Base-by-base conservation (phyloP, 257 asterid species). In the Ajuga chamaepitys region DNA sequence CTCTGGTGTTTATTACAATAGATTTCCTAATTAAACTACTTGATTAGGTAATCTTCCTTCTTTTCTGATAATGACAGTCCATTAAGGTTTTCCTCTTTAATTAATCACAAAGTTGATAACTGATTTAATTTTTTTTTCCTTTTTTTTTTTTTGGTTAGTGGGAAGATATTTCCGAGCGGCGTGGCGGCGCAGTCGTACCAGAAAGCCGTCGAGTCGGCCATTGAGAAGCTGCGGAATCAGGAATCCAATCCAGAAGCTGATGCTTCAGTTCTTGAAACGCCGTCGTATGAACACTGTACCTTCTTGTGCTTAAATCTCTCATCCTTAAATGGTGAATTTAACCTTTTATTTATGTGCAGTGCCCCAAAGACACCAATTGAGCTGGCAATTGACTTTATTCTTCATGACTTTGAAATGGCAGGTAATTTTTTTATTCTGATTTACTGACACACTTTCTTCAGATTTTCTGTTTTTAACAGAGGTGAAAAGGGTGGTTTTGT, bases 331-430 rank as follows among this genome's bases (percentile, higher is more conserved):
- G 52, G 5, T 50, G 9, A 34, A 7, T 21, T 20, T 37, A 7
- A 3, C 28, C 6, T 68, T 56, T 16, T 24, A 26, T 28, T 40
- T 40, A 0, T 16, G 41, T 62, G 57, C 83, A 88, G 95, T 24
- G 74, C 65, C 42, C 95, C 96, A 18, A 85, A 80, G 73, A 88
- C 90, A 37, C 98, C 98, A 8, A 83, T 91, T 38, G 98, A 91
- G 79, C 83, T 88, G 75, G 98, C 98, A 18, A 91, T 91, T 69
- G 98, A 91, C 85, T 91, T 91, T 72, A 85, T 91, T 61, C 95
- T 91, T 30, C 96, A 91, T 44, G 98, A 91, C 77, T 91, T 88
- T 79, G 98, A 91, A 78, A 91, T 91, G 98, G 96, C 98, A 80
- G 98, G 98, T 88, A 58, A 30, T 46, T 59, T 30, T 78, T 2